These are phyloP conservation scores for Parietaria judaica DNA, from an alignment of 306 rosid genomes.

Conservation along the genomic window DNA sequence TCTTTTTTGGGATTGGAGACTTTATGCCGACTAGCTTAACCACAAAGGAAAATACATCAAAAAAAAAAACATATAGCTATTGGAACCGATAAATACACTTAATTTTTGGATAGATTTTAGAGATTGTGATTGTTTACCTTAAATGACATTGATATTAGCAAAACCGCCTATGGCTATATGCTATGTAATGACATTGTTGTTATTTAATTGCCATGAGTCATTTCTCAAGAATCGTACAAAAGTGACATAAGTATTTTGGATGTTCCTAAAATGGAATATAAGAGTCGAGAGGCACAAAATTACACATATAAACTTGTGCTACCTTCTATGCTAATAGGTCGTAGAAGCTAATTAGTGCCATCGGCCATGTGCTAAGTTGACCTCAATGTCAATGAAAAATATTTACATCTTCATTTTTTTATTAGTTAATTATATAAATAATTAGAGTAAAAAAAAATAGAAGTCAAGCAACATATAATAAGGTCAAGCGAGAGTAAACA, in stretches of 20 bases:
- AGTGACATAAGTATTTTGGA: neutral
- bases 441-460: no score
- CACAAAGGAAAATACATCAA: constrained; percentile 24
- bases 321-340: no score
- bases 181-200: no score
- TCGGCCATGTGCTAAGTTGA: neutral
- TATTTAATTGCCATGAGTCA: no score
- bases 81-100: neutral
- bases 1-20: constrained; percentile 8
- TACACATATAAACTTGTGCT: neutral
- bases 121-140: no score
- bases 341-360: neutral
- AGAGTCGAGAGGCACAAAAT: neutral
- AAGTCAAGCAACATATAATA: neutral
- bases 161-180: no score
- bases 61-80: neutral
- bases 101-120: no score
- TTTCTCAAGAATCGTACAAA: no score
- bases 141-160: no score
- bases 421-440: no score
- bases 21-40: constrained; percentile 13
- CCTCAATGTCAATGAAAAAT: no score
- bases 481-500: neutral
- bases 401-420: no score
- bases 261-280: constrained; percentile 4